Conservation (phyloP, 768 basidiomycete species). For the Filobasidium wieringae region DNA sequence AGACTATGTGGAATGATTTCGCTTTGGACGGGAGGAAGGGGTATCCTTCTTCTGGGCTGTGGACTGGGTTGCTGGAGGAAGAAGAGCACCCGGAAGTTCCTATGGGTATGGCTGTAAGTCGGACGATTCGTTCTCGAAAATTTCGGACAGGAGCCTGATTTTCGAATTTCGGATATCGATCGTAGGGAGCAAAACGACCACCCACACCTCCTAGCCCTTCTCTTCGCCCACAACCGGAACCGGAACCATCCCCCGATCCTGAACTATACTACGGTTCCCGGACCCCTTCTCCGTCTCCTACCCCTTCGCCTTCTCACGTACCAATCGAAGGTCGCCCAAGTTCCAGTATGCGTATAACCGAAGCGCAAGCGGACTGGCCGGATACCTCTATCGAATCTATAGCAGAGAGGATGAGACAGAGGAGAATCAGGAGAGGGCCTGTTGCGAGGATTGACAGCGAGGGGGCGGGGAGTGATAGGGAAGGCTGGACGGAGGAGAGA, state of each 20-base stretch:
- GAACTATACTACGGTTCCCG: background rate
- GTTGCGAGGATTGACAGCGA: background rate
- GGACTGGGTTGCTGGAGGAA: constrained; percentile 6
- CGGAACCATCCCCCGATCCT: too few species aligned
- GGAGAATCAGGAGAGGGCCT: background rate
- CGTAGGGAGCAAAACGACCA: constrained; percentile 12
- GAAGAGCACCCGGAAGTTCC: constrained; percentile 8
- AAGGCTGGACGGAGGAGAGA: background rate
- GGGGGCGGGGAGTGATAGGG: background rate
- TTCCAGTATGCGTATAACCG: background rate
- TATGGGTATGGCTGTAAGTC: constrained; percentile 15
- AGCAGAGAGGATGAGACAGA: background rate
- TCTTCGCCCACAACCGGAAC: background rate
- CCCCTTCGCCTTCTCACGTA: background rate
- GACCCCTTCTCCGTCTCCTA: background rate
- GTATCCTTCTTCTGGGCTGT: background rate
- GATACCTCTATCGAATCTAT: background rate
- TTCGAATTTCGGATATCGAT: background rate
- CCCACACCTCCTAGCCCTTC: constrained; percentile 6
- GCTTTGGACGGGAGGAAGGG: background rate
- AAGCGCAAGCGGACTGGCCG: background rate
- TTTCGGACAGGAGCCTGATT: background rate
- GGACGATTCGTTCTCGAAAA: background rate
- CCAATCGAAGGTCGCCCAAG: background rate
- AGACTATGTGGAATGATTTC: constrained; percentile 11